Evolutionary conservation across 1,284 basidiomycete species (phyloP), one percentile per base, ranked within the genome.

Genomic region (Cutaneotrichosporon cutaneum): DNA sequence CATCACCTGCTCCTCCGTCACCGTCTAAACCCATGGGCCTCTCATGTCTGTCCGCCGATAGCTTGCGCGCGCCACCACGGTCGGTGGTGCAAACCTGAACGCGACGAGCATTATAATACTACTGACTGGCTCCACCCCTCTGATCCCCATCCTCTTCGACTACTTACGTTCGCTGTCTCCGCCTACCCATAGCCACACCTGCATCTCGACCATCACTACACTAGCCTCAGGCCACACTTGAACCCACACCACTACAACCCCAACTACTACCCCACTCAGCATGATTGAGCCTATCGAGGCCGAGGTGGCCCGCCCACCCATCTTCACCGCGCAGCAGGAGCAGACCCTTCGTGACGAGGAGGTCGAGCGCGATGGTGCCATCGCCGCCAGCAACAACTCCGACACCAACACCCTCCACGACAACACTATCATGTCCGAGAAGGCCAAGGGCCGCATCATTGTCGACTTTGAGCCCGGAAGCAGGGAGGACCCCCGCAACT

Each of bases 281-380:
- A 71, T 71, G 71, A 59, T 70, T 53, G 70, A 74, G 57, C 74
- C 74, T 5, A 63, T 74, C 48, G 74, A 74, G 68, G 73, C 72
- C 26, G 73, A 75, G 53, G 60, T 75, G 47, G 72, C 73, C 48
- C 50, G 59, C 18, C 74, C 74, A 14, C 74, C 74, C 4, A 70
- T 75, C 58, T 72, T 67, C 61, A 67, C 60, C 35, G 50, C 66
- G 10, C 60, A 51, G 6, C 68, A 74, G 60, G 73, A 76, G 58
- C 56, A 55, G 16, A 54, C 47, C 26, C 55, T 72, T 4, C 59
- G 58, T 10, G 68, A 74, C 54, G 69, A 70, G 61, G 63, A 58
- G 4, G 48, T 68, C 42, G 73, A 74, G 60, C 61, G 48, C 50
- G 44, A 47, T 35, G 54, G 54, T 11, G 60, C 58, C 22, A 42